Evolutionary conservation across 805 yeast species (phyloP).

Genomic region (Isabelozyma heimii): DNA sequence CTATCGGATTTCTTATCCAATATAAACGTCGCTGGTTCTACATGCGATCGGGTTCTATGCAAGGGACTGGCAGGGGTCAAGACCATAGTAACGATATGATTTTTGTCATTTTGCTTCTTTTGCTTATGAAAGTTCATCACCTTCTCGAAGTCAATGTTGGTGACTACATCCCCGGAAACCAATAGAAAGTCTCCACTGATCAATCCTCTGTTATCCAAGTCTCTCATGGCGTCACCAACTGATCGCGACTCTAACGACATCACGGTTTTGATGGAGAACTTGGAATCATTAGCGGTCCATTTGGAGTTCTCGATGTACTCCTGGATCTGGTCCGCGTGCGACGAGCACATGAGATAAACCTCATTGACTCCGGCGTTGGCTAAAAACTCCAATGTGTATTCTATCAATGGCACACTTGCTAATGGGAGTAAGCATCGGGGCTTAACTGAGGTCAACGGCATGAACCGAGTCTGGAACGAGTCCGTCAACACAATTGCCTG

Average conservation of each 20-base stretch:
- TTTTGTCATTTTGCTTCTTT: constrained; percentile 73
- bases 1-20: constrained; percentile 70
- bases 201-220: constrained; percentile 84
- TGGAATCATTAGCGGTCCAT: constrained; percentile 69
- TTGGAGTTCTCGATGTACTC: constrained; percentile 72
- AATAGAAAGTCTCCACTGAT: constrained; percentile 87
- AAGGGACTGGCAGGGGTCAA: constrained; percentile 78
- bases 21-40: constrained; percentile 82
- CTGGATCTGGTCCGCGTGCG: constrained; percentile 88
- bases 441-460: constrained; percentile 81
- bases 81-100: constrained; percentile 93
- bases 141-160: constrained; percentile 77
- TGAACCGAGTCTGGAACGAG: constrained; percentile 86
- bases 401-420: constrained; percentile 91
- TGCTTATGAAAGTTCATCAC: constrained; percentile 72
- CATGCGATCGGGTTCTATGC: constrained; percentile 79
- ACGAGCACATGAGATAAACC: constrained; percentile 83
- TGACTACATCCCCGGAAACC: constrained; percentile 93
- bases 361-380: constrained; percentile 90
- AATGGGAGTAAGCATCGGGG: constrained; percentile 92
- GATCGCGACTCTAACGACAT: constrained; percentile 84
- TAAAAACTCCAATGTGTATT: constrained; percentile 90
- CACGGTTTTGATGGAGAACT: constrained; percentile 76
- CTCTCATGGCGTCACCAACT: constrained; percentile 97
- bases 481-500: constrained; percentile 96